Evolutionary conservation across 805 yeast genomes (phyloP).

Genomic region (Ogataea trehaloabstinens): DNA sequence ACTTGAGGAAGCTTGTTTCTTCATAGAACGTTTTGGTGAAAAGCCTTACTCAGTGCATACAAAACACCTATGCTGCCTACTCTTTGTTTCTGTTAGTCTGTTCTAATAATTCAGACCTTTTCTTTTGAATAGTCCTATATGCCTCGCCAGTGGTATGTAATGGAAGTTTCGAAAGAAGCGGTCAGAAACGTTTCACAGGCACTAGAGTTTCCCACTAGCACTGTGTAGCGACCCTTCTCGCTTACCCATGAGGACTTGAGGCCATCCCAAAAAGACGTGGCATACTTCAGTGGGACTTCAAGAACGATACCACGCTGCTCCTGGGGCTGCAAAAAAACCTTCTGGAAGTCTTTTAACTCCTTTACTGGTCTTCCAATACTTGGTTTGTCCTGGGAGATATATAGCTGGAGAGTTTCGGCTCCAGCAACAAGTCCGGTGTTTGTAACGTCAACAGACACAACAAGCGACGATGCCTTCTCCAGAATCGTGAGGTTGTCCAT

Average conservation of each 20-base stretch:
- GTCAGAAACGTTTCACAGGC: not conserved
- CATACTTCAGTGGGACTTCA: slow-evolving; percentile 43
- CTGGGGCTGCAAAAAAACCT: slow-evolving; percentile 46
- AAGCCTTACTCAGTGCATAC: too few relatives aligned
- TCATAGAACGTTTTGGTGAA: too few relatives aligned
- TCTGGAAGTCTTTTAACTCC: slow-evolving; percentile 58
- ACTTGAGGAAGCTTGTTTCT: too few relatives aligned
- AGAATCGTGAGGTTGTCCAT: slow-evolving; percentile 38
- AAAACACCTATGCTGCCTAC: too few relatives aligned
- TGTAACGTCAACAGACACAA: slow-evolving; percentile 38
- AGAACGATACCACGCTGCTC: slow-evolving; percentile 38
- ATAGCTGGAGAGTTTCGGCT: slow-evolving; percentile 55
- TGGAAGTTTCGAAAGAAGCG: not conserved
- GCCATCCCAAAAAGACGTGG: slow-evolving; percentile 54
- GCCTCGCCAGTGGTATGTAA: too few relatives aligned
- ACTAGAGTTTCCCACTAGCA: slow-evolving; percentile 41
- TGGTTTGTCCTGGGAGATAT: slow-evolving; percentile 38
- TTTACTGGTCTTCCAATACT: slow-evolving; percentile 48
- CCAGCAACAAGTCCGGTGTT: slow-evolving; percentile 52
- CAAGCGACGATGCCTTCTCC: slow-evolving; percentile 19
- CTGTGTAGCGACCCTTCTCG: slow-evolving; percentile 51
- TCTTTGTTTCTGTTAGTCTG: too few relatives aligned
- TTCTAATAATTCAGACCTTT: too few relatives aligned
- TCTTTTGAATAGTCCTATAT: too few relatives aligned
- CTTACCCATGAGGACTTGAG: slow-evolving; percentile 48